Percentiles rank a stretch among this genome's conserved stretches.
Conservation (phyloP, 352 stramenopile genomes). For the Globisporangium mamillatum region DNA sequence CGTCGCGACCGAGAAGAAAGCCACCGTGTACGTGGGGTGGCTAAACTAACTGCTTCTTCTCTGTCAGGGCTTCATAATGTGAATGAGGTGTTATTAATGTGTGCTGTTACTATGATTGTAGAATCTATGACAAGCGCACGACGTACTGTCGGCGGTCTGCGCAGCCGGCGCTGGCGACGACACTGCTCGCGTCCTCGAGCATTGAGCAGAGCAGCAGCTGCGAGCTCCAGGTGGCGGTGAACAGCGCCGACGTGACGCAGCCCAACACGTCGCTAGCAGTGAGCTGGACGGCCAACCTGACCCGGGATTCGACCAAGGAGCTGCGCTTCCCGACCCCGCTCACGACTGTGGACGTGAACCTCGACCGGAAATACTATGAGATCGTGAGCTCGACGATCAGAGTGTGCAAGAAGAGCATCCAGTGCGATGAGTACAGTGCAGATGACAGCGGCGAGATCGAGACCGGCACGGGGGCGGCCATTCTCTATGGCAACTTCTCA, state of each 20-base stretch:
- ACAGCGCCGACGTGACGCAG: slow-evolving; percentile 28
- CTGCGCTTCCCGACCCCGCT: slow-evolving; percentile 50
- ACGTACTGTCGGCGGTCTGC: slow-evolving; percentile 50
- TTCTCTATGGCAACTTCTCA: slow-evolving; percentile 33
- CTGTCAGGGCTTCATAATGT: background rate
- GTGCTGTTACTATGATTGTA: slow-evolving; percentile 5
- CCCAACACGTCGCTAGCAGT: slow-evolving; percentile 22
- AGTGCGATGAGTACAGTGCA: slow-evolving; percentile 48
- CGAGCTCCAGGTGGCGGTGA: slow-evolving; percentile 38
- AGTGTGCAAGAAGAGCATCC: slow-evolving; percentile 31
- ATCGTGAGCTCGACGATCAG: slow-evolving; percentile 46
- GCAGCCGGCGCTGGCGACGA: slow-evolving; percentile 31
- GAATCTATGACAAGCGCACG: slow-evolving; percentile 29
- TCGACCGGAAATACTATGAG: slow-evolving; percentile 37
- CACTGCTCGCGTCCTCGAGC: slow-evolving; percentile 22
- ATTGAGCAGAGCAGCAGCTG: slow-evolving; percentile 39
- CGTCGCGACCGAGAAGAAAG: slow-evolving; percentile 17
- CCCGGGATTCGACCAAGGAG: slow-evolving; percentile 26
- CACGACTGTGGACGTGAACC: slow-evolving; percentile 21
- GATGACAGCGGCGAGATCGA: background rate
- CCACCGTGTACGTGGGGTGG: slow-evolving; percentile 7
- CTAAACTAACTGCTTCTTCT: background rate
- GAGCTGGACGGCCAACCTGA: slow-evolving; percentile 37
- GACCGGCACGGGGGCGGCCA: background rate
- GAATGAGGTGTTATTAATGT: background rate